These are phyloP conservation scores for Globisporangium uncinulatum DNA, from an alignment of 352 stramenopile genomes.

Conservation along the genomic window DNA sequence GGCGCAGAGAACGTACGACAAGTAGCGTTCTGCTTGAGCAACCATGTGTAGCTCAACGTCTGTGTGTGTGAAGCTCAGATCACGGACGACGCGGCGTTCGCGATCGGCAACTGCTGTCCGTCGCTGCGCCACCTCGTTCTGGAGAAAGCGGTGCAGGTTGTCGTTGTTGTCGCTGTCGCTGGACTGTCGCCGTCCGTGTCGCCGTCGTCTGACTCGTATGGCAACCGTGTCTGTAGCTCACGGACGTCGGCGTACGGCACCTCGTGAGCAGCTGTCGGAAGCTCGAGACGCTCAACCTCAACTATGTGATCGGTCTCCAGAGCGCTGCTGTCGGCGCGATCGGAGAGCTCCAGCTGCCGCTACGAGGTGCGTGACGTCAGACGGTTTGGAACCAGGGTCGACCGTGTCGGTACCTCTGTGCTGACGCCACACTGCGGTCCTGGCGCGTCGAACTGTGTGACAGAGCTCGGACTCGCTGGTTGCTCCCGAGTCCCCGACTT, in stretches of 20 bases:
- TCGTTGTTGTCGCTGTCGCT: background rate
- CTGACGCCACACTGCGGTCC: background rate
- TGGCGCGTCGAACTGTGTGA: background rate
- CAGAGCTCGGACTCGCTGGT: constrained; percentile 61
- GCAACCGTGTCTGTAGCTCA: constrained; percentile 26
- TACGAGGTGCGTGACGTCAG: constrained; percentile 32
- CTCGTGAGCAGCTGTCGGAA: constrained; percentile 41
- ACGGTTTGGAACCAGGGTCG: too few species aligned
- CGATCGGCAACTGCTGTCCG: constrained; percentile 12
- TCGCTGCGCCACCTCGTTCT: constrained; percentile 8
- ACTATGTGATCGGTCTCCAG: constrained; percentile 44
- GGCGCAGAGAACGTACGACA: constrained; percentile 42
- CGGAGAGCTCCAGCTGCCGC: constrained; percentile 37
- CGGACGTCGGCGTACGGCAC: constrained; percentile 47
- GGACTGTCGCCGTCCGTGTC: background rate
- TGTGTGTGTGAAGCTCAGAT: constrained; percentile 12
- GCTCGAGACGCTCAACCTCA: constrained; percentile 52
- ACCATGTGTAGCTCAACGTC: background rate
- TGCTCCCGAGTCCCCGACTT: constrained; percentile 74
- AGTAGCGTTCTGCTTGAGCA: background rate
- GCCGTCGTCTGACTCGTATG: background rate
- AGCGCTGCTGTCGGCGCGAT: constrained; percentile 45
- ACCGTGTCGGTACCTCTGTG: background rate
- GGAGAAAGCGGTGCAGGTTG: constrained; percentile 11
- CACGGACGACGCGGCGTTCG: constrained; percentile 12